Conservation (phyloP, 2,329 filamentous ascomycete species). For the Metarhizium sp. region DNA sequence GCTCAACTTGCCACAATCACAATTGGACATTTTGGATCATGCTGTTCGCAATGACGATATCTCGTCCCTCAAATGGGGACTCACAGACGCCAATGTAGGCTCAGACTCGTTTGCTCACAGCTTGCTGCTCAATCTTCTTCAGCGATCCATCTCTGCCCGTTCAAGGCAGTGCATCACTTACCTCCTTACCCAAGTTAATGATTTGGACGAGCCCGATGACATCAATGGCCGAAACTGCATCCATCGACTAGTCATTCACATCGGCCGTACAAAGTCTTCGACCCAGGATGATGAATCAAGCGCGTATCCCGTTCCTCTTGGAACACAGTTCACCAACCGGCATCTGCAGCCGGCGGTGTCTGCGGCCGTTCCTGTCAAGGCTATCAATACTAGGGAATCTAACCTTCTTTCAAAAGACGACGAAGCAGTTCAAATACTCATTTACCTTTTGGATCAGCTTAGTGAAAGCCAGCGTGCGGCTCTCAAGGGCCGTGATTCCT, state of each 20-base stretch:
- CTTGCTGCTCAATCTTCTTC: conserved; percentile 69
- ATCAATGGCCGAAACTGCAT: conserved; percentile 92
- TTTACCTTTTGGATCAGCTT: conserved; percentile 57
- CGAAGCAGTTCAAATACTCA: conserved; percentile 61
- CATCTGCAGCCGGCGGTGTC: conserved; percentile 74
- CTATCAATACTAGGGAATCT: conserved; percentile 57
- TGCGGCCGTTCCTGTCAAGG: conserved; percentile 49
- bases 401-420: conserved; percentile 60
- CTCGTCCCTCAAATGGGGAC: conserved; percentile 41
- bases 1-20: conserved; percentile 57
- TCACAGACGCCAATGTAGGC: conserved; percentile 46
- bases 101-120: conserved; percentile 40
- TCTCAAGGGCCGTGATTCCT: conserved; percentile 61
- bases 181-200: conserved; percentile 59
- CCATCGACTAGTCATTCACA: conserved; percentile 84
- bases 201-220: conserved; percentile 78
- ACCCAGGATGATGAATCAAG: conserved; percentile 44
- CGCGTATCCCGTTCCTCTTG: conserved; percentile 38
- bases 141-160: conserved; percentile 64
- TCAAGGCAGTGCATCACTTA: conserved; percentile 61
- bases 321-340: conserved; percentile 50
- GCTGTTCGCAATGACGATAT: conserved; percentile 62
- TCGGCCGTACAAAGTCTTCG: conserved; percentile 61
- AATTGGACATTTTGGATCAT: conserved; percentile 63
- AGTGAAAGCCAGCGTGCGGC: conserved; percentile 56